A percentile compares a stretch with the other conserved stretches of the same genome.
These are phyloP conservation scores for Candida saitoana DNA, from an alignment of 805 yeast species.

Conservation along the genomic window DNA sequence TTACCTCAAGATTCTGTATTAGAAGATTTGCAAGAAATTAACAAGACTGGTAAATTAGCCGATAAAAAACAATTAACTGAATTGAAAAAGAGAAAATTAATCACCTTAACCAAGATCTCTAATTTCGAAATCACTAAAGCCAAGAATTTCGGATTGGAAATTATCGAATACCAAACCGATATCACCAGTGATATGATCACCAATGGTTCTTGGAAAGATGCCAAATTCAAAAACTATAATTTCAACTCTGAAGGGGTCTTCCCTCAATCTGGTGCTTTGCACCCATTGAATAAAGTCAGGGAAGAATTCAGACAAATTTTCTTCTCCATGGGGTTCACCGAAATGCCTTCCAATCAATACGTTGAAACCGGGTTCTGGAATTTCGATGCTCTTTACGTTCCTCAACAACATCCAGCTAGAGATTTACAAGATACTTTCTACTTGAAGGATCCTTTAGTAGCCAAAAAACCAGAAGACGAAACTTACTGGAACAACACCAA, in stretches of 20 bases:
- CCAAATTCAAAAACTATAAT: conserved; percentile 90
- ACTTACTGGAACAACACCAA: conserved; percentile 73
- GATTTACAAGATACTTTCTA: conserved; percentile 98
- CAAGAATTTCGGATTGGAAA: conserved; percentile 73
- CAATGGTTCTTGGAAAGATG: conserved; percentile 75
- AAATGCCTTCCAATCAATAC: conserved; percentile 98
- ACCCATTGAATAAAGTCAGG: conserved; percentile 93
- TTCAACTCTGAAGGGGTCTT: conserved; percentile 90
- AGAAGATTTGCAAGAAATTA: conserved; percentile 54
- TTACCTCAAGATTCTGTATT: conserved; percentile 68
- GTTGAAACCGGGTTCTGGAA: conserved; percentile 99
- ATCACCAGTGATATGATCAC: conserved; percentile 89
- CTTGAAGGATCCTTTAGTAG: conserved; percentile 84
- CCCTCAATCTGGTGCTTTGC: conserved; percentile 89
- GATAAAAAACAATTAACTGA: conserved; percentile 72
- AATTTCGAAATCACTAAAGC: conserved; percentile 80
- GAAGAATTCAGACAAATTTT: conserved; percentile 97
- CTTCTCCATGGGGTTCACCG: conserved; percentile 96
- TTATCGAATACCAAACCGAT: conserved; percentile 85
- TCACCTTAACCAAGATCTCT: conserved; percentile 63
- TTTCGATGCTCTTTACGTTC: conserved; percentile 92
- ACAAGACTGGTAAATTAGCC: conserved; percentile 49
- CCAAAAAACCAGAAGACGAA: conserved; percentile 79
- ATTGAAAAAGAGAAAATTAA: conserved; percentile 89
- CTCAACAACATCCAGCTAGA: conserved; percentile 99